These are phyloP conservation scores for Fusarium sp. DNA, from an alignment of 2,329 filamentous ascomycete genomes.

Conservation along the genomic window DNA sequence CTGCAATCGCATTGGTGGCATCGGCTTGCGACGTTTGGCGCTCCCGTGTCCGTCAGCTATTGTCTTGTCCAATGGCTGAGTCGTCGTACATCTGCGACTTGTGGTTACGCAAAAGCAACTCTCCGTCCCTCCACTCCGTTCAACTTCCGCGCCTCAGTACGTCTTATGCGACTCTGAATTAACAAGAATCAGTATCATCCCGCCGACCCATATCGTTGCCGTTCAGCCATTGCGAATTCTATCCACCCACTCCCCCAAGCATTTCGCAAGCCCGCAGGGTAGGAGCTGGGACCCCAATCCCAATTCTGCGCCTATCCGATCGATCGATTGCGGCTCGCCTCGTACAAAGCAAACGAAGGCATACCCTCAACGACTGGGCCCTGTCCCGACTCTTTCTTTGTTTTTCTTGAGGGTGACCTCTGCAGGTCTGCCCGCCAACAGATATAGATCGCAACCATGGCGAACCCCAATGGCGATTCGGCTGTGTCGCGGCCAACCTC, in stretches of 20 bases:
- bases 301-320: constrained; percentile 32
- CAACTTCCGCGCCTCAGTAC: constrained; percentile 32
- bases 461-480: constrained; percentile 43
- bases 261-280: constrained; percentile 23
- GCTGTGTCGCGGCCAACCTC: constrained; percentile 51
- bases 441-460: constrained; percentile 44
- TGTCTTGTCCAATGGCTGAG: constrained; percentile 29
- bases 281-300: constrained; percentile 27
- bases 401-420: constrained; percentile 33
- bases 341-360: constrained; percentile 35
- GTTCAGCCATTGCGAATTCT: constrained; percentile 32
- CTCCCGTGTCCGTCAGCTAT: constrained; percentile 32
- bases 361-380: constrained; percentile 27
- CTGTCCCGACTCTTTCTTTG: constrained; percentile 19
- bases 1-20: constrained; percentile 31
- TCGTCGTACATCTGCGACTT: constrained; percentile 37
- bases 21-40: constrained; percentile 38
- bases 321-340: constrained; percentile 30
- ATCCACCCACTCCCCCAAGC: constrained; percentile 13
- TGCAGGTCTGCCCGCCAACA: constrained; percentile 39
- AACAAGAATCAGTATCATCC: constrained; percentile 41
- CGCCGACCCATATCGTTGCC: constrained; percentile 16
- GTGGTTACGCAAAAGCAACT: constrained; percentile 43
- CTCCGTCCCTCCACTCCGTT: constrained; percentile 35
- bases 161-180: constrained; percentile 34